phyloP scores from a whole-genome alignment of 2,329 filamentous ascomycete species.

The Penicillium verrucosum region DNA sequence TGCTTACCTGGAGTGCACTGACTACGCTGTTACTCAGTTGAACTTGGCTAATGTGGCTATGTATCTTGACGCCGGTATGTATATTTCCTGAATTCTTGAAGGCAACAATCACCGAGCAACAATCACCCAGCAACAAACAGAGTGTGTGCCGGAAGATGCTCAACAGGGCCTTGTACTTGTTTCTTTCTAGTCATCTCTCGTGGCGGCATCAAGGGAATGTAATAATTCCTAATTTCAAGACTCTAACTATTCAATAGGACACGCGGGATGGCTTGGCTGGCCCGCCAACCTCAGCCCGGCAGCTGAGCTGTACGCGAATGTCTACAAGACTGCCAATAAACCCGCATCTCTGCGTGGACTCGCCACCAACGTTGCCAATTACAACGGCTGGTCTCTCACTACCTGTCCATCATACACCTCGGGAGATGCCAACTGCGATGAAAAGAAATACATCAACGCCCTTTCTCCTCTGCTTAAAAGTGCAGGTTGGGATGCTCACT shows the following conservation, averaged over 20 bases:
- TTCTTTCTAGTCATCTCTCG: background rate
- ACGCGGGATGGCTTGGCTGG: conserved; percentile 65
- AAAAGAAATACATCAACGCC: conserved; percentile 52
- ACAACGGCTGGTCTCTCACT: conserved; percentile 53
- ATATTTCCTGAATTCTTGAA: background rate
- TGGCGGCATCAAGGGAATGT: background rate
- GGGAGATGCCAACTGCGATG: conserved; percentile 51
- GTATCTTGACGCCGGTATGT: conserved; percentile 59
- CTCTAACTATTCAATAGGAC: conserved; percentile 28
- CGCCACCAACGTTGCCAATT: conserved; percentile 58
- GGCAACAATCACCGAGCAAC: too few species aligned
- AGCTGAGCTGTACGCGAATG: conserved; percentile 46
- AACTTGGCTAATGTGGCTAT: conserved; percentile 61
- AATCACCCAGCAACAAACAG: background rate
- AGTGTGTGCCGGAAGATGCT: background rate
- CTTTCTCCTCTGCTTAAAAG: conserved; percentile 48
- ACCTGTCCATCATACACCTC: conserved; percentile 46
- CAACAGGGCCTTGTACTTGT: too few species aligned
- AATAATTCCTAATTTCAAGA: background rate
- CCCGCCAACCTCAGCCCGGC: conserved; percentile 55
- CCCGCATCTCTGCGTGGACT: conserved; percentile 52
- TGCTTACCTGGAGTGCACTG: conserved; percentile 55
- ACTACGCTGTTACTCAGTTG: conserved; percentile 56
- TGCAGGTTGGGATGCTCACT: conserved; percentile 52
- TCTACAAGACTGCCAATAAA: conserved; percentile 48